phyloP scores from a whole-genome alignment of 2,329 filamentous ascomycete species.

The Aureobasidium melanogenum region DNA sequence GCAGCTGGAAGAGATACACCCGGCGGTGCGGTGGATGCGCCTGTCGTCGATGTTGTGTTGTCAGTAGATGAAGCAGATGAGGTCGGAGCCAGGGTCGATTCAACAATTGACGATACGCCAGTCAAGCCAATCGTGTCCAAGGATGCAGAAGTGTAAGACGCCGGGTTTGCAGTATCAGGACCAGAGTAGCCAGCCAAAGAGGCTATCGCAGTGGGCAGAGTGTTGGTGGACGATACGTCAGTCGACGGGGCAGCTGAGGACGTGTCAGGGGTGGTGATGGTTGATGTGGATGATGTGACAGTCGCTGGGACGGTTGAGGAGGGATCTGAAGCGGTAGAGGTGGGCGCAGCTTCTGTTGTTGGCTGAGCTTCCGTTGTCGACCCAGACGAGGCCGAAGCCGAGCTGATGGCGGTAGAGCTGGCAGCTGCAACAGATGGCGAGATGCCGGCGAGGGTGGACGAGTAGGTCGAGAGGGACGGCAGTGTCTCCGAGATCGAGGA shows the following conservation, averaged over 20 bases:
- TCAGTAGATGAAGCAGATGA: background rate
- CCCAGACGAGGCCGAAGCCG: background rate
- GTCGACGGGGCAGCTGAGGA: background rate
- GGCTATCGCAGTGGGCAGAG: background rate
- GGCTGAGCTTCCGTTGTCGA: background rate
- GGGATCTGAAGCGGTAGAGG: background rate
- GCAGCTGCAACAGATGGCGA: background rate
- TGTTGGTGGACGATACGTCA: background rate
- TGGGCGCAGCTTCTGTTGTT: background rate
- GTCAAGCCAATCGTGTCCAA: background rate
- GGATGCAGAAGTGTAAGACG: background rate
- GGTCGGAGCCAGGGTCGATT: background rate
- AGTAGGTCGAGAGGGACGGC: background rate
- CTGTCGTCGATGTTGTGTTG: background rate
- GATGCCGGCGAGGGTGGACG: conserved; percentile 1
- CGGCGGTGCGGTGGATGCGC: background rate
- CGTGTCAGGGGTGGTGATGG: background rate
- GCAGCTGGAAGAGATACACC: background rate
- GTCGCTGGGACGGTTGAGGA: background rate
- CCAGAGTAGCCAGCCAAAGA: background rate
- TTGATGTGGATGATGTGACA: background rate
- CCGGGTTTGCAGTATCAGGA: background rate
- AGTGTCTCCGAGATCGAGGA: background rate
- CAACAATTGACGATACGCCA: background rate
- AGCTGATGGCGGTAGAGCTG: background rate